Conservation (phyloP, 1,284 basidiomycete genomes). For the Apiotrichum veenhuisii region DNA sequence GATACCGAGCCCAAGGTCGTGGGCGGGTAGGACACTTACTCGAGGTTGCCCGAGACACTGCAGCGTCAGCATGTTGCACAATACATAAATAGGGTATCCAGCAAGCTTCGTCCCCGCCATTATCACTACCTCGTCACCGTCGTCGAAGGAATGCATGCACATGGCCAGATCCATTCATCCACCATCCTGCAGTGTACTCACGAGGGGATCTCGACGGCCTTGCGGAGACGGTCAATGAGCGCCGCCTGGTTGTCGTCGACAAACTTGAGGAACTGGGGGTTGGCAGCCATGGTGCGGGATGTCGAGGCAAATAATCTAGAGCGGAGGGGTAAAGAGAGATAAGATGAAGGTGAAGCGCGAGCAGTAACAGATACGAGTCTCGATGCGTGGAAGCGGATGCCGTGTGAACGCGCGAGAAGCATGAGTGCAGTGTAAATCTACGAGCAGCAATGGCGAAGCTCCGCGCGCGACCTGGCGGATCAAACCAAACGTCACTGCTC, state of each 20-base stretch:
- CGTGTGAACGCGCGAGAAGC: too few species aligned
- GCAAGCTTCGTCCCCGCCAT: too few species aligned
- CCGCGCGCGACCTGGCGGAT: too few species aligned
- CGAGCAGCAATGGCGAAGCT: too few species aligned
- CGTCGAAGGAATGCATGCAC: too few species aligned
- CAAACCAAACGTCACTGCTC: too few species aligned
- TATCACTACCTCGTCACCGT: too few species aligned
- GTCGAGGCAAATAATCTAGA: not conserved
- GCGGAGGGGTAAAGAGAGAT: not conserved
- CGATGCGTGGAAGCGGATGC: not conserved
- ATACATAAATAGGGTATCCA: too few species aligned
- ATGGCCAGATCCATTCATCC: too few species aligned
- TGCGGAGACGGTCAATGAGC: slow-evolving; percentile 72
- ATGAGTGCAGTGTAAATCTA: too few species aligned
- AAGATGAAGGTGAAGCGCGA: not conserved
- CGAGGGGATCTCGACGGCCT: slow-evolving; percentile 88
- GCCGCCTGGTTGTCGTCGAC: slow-evolving; percentile 67
- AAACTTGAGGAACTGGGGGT: slow-evolving; percentile 57
- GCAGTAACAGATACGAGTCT: not conserved
- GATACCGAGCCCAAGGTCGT: not conserved
- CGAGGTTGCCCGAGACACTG: slow-evolving; percentile 50
- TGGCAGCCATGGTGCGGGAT: slow-evolving; percentile 45
- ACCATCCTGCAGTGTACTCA: slow-evolving; percentile 46
- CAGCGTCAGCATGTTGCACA: slow-evolving; percentile 1
- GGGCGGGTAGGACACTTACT: slow-evolving; percentile 25